phyloP scores from a whole-genome alignment of 345 rosid species.

The Anastatica hierochuntica region DNA sequence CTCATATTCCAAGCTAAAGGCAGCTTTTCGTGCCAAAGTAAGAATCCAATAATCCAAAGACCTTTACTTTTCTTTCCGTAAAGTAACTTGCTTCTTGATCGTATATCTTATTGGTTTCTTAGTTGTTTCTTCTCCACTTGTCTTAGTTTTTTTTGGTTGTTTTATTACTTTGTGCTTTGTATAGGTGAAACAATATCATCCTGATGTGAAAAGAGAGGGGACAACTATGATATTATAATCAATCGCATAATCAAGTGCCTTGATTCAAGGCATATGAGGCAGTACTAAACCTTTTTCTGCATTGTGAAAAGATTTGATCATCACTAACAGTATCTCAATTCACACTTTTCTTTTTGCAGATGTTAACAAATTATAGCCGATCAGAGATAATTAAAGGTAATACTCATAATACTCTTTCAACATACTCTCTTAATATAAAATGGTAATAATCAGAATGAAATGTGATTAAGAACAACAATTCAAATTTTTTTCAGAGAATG shows the following conservation, averaged over 20 bases:
- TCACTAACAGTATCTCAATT: background rate
- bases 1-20: conserved; percentile 64
- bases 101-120: background rate
- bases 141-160: conserved; percentile 1
- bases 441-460: conserved; percentile 1
- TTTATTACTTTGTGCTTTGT: background rate
- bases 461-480: background rate
- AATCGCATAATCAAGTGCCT: conserved; percentile 66
- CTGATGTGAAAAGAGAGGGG: conserved; percentile 52
- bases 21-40: conserved; percentile 85
- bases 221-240: conserved; percentile 49
- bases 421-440: too few species aligned
- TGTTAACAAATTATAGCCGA: conserved; percentile 45
- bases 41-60: background rate
- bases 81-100: background rate
- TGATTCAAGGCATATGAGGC: conserved; percentile 82
- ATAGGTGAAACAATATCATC: conserved; percentile 88
- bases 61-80: background rate
- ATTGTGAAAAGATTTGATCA: background rate
- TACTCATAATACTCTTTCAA: too few species aligned
- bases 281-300: background rate
- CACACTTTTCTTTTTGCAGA: conserved; percentile 33
- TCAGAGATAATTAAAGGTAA: conserved; percentile 77
- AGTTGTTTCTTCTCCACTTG: background rate
- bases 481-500: conserved; percentile 44